Conservation (phyloP, 78 protist species). For the Thecamonas trahens region DNA sequence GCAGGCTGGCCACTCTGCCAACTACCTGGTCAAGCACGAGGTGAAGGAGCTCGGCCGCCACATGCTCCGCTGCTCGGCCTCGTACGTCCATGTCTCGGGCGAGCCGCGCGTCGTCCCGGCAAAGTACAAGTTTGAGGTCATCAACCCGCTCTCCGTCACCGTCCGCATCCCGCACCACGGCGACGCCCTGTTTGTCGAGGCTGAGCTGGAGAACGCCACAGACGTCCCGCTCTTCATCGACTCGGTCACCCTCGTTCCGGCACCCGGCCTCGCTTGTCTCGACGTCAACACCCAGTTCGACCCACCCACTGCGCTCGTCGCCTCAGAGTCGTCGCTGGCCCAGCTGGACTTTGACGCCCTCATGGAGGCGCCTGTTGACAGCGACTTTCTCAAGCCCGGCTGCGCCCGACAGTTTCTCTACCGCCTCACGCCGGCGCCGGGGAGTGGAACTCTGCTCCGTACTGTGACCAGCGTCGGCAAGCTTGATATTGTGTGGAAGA, state of each 20-base stretch:
- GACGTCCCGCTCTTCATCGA: slow-evolving; percentile 1
- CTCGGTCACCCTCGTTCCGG: slow-evolving; percentile 1
- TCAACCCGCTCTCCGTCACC: slow-evolving; percentile 19
- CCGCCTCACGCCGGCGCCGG: not conserved
- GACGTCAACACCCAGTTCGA: not conserved
- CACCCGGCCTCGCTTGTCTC: not conserved
- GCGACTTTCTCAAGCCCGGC: not conserved
- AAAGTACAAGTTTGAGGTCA: slow-evolving; percentile 14
- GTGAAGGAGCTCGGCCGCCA: not conserved
- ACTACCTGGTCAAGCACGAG: not conserved
- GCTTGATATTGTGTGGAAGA: slow-evolving; percentile 11
- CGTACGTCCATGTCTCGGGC: no score
- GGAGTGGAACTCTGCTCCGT: not conserved
- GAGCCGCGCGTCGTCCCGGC: no score
- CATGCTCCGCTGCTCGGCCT: not conserved
- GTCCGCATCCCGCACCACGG: not conserved
- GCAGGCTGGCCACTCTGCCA: no score
- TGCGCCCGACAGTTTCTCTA: slow-evolving; percentile 20
- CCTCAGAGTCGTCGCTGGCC: not conserved
- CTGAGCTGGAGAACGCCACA: slow-evolving; percentile 18
- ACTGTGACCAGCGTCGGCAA: slow-evolving; percentile 2
- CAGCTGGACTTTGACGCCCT: not conserved
- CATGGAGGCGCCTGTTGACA: not conserved
- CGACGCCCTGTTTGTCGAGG: slow-evolving; percentile 5
- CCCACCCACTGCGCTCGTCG: no score